A percentile compares a stretch with the other conserved stretches of the same genome.
Conservation (phyloP, 495 filamentous ascomycete genomes). For the Staphylotrichum longicolle region DNA sequence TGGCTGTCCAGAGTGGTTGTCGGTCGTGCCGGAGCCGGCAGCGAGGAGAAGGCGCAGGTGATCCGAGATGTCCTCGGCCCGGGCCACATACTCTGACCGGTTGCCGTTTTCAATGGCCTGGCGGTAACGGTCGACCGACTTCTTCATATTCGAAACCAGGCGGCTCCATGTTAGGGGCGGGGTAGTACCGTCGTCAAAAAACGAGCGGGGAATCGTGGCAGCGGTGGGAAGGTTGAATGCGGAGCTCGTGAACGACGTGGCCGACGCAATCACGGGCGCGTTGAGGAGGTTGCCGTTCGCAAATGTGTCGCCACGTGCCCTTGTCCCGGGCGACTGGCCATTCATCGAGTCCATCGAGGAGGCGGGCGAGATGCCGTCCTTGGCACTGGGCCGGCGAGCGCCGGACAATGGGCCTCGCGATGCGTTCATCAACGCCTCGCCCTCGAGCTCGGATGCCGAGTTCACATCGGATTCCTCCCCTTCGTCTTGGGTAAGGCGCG, state of each 20-base stretch:
- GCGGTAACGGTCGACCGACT: slow-evolving; percentile 80
- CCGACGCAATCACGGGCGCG: slow-evolving; percentile 57
- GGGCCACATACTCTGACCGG: slow-evolving; percentile 84
- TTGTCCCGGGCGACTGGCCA: slow-evolving; percentile 50
- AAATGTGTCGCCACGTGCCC: slow-evolving; percentile 47
- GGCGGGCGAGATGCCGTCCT: slow-evolving; percentile 79
- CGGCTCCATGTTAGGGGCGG: slow-evolving; percentile 81
- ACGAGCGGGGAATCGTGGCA: slow-evolving; percentile 69
- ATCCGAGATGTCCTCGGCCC: slow-evolving; percentile 95
- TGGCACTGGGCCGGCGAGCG: slow-evolving; percentile 58
- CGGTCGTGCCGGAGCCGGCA: slow-evolving; percentile 92
- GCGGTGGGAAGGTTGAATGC: slow-evolving; percentile 53
- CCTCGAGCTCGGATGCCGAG: slow-evolving; percentile 85
- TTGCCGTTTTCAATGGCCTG: slow-evolving; percentile 76
- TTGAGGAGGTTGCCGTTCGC: slow-evolving; percentile 47
- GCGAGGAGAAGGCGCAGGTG: slow-evolving; percentile 90
- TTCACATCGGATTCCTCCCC: slow-evolving; percentile 72
- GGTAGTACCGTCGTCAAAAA: slow-evolving; percentile 77
- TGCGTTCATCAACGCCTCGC: slow-evolving; percentile 50
- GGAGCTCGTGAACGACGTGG: slow-evolving; percentile 65
- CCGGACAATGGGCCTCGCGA: slow-evolving; percentile 46
- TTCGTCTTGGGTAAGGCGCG: slow-evolving; percentile 76
- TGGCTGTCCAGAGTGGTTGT: slow-evolving; percentile 97
- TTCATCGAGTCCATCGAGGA: slow-evolving; percentile 88
- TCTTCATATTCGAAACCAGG: slow-evolving; percentile 85